Evolutionary conservation across 805 yeast genomes (phyloP), one percentile per base, ranked within the genome.

Genomic region (Candida arabinofermentans): DNA sequence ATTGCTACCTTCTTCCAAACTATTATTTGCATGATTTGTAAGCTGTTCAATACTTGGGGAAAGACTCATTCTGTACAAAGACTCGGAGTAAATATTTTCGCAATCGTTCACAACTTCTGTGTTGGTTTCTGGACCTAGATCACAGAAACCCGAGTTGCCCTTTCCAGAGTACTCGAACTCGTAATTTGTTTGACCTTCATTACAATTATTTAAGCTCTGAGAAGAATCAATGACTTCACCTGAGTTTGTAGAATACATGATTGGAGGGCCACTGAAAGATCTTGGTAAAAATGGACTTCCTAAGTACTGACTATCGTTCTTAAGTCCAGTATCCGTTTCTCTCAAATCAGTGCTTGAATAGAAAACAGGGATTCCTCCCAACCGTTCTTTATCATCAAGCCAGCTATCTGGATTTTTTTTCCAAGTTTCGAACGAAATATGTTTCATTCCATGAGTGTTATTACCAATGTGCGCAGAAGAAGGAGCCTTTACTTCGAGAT

Each of bases 371-470:
- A 38, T 39, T 24, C 23, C 27, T 23, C 55, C 58, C 19, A 42
- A 8, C 26, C 60, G 39, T 26, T 54, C 54, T 37, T 50, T 55
- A 34, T 50, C 47, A 12, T 42, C 39, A 13, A 47, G 22, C 64
- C 64, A 59, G 2, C 29, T 35, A 6, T 37, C 42, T 1, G 55
- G 43, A 32, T 58, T 51, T 10, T 48, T 37, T 13, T 58, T 49
- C 64, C 64, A 59, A 3, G 56, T 34, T n/a, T 59, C 62, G n/a
- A 57, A 42, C 10, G 62, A 55, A 8, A 59, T 52, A 35, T 55
- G 56, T 32, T 49, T 48, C 24, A 53, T 12, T 8, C 47, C 48
- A 12, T n/a, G 3, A n/a, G 10, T 17, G 5, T 26, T 24, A 8
- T 33, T 23, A 21, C n/a, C 6, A 17, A 18, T 16, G 7, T 27